Conservation (phyloP, 495 filamentous ascomycete genomes). For the Penicillium arizonense region DNA sequence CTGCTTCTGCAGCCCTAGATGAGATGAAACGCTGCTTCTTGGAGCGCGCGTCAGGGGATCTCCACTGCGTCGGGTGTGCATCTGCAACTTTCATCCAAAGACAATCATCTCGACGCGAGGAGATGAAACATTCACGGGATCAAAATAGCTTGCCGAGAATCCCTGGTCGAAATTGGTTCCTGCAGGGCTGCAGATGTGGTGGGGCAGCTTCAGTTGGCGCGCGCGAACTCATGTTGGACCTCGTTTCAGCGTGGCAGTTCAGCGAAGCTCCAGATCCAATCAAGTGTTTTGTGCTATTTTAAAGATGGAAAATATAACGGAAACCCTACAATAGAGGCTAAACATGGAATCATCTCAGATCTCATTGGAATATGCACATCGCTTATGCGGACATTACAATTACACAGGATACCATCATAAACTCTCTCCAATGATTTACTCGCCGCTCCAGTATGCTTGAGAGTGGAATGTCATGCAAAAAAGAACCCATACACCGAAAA, state of each 20-base stretch:
- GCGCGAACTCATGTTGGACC: slow-evolving; percentile 15
- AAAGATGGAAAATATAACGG: neutral
- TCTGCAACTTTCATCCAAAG: slow-evolving; percentile 11
- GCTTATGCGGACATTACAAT: slow-evolving; percentile 19
- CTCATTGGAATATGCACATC: slow-evolving; percentile 21
- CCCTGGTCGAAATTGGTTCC: neutral
- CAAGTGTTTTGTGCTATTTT: neutral
- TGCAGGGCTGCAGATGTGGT: slow-evolving; percentile 2
- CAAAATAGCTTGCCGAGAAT: slow-evolving; percentile 7
- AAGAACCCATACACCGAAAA: slow-evolving; percentile 7
- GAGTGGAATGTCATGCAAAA: slow-evolving; percentile 32
- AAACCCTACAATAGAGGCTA: neutral
- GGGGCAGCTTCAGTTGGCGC: slow-evolving; percentile 23
- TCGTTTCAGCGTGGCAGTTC: slow-evolving; percentile 12
- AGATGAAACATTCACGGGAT: slow-evolving; percentile 17
- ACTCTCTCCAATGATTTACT: slow-evolving; percentile 17
- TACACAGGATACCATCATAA: slow-evolving; percentile 17
- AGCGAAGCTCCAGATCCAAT: slow-evolving; percentile 13
- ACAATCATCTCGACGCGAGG: neutral
- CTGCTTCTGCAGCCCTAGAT: slow-evolving; percentile 2
- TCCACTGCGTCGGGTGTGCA: slow-evolving; percentile 9
- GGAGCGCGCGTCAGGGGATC: slow-evolving; percentile 11
- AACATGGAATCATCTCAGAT: slow-evolving; percentile 5
- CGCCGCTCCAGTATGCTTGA: slow-evolving; percentile 21
- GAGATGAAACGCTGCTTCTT: slow-evolving; percentile 21